Conservation (phyloP, 768 basidiomycete genomes). For the Rhodotorula sphaerocarpa region DNA sequence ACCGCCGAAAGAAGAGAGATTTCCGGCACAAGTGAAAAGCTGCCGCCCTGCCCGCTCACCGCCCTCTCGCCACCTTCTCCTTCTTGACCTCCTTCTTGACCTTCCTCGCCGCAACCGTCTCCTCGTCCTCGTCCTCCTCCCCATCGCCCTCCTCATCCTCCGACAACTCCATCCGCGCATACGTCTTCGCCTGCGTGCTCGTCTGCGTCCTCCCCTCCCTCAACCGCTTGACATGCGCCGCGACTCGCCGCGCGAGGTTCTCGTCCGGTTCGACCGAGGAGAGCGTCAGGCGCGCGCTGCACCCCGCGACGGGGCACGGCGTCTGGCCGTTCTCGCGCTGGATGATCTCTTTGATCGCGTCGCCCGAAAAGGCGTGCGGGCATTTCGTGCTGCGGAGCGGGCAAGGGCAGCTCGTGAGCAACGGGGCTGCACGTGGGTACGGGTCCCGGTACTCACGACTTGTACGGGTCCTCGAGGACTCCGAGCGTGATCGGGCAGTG, state of each 20-base stretch:
- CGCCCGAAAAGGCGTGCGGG: constrained; percentile 68
- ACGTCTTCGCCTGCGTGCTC: constrained; percentile 32
- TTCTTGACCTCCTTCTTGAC: neutral
- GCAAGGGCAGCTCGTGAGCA: no score
- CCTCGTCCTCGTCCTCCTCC: neutral
- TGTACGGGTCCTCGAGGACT: constrained; percentile 62
- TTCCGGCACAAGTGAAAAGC: neutral
- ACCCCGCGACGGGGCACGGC: constrained; percentile 66
- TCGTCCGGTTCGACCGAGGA: constrained; percentile 53
- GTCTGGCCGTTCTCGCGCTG: constrained; percentile 21
- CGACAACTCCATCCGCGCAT: constrained; percentile 11
- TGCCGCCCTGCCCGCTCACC: neutral
- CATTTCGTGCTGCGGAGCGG: constrained; percentile 53
- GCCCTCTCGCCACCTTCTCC: neutral
- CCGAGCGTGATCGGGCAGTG: constrained; percentile 72
- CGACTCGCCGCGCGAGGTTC: constrained; percentile 58
- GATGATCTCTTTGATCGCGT: constrained; percentile 26
- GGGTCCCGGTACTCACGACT: constrained; percentile 55
- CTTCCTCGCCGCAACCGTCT: neutral
- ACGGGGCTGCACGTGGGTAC: neutral
- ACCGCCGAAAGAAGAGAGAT: no score
- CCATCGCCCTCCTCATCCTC: constrained; percentile 18
- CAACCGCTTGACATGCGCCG: constrained; percentile 52
- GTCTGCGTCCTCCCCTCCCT: constrained; percentile 47
- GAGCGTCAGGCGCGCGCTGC: constrained; percentile 54